Evolutionary conservation across 768 basidiomycete species (phyloP), one percentile per base, ranked within the genome.

Genomic region (Panus rudis): DNA sequence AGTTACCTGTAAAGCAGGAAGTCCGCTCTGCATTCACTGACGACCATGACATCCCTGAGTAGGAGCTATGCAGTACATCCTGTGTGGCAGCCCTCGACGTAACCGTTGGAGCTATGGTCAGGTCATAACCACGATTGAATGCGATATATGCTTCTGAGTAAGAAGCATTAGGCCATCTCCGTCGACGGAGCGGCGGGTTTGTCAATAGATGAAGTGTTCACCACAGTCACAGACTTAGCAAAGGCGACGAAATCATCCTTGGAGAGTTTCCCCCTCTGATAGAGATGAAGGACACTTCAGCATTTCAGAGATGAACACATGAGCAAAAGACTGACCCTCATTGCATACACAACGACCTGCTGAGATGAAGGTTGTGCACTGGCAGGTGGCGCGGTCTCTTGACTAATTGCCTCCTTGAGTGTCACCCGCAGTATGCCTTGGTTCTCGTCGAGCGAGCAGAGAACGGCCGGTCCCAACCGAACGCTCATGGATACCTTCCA

Each of bases 401-500:
- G n/a, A n/a, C n/a, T n/a, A 19, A 64, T 47, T 6, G 63, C 57
- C 56, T 82, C 79, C 51, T 75, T 76, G 41, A 76, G 54, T 21
- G 76, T 65, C 5, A 83, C 56, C 17, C 79, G 75, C 26, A 83
- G 58, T 7, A 74, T 67, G 39, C 68, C 68, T 45, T 82, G 80
- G 27, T 71, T 68, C 16, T 65, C 61, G 45, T 81, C 76, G 55
- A 70, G 81, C 17, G 73, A 68, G 48, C 78, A 81, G 32, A 78
- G 72, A 32, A 83, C 67, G 7, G 74, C 60, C 6, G 77, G 65
- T 33, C 65, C 65, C 39, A 85, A 55, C 19, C 73, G 72, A 32
- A 80, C 64, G 53, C 81, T 83, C 78, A 83, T 78, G 1, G 81
- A 75, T 1, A 83, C 76, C 52, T 84, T 77, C 68, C 78, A 76